Evolutionary conservation across 805 yeast genomes (phyloP).

Genomic region (Yarrowia osloensis): DNA sequence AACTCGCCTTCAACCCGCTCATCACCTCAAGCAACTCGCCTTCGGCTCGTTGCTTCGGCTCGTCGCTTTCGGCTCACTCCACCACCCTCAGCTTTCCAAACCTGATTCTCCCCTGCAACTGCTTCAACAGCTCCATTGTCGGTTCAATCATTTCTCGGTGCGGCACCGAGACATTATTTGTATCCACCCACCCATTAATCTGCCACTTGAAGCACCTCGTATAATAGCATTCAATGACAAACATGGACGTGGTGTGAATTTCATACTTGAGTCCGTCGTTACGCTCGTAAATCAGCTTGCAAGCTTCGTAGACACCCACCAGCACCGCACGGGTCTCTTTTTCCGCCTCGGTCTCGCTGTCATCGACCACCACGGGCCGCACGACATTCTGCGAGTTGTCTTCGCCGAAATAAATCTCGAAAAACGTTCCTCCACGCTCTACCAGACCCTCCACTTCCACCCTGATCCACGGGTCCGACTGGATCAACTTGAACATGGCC

Average conservation of each 20-base stretch:
- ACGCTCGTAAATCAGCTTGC: not conserved
- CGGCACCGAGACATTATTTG: not conserved
- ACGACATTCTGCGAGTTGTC: not conserved
- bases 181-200: not conserved
- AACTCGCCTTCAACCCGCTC: too few species aligned
- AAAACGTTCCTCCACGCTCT: not conserved
- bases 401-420: not conserved
- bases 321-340: not conserved
- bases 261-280: slow-evolving; percentile 2
- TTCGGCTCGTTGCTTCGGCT: not conserved
- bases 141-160: not conserved
- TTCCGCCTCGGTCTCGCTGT: not conserved
- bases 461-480: not conserved
- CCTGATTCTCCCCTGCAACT: not conserved
- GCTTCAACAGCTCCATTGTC: not conserved
- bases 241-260: not conserved
- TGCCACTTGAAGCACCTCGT: not conserved
- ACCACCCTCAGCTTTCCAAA: not conserved
- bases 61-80: not conserved
- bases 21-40: not conserved
- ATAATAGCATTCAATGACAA: not conserved
- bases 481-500: not conserved
- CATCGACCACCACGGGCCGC: not conserved
- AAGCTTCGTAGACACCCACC: not conserved
- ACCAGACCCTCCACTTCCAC: not conserved